phyloP scores from a whole-genome alignment of 805 yeast genomes.

The Lipomyces yamadae region DNA sequence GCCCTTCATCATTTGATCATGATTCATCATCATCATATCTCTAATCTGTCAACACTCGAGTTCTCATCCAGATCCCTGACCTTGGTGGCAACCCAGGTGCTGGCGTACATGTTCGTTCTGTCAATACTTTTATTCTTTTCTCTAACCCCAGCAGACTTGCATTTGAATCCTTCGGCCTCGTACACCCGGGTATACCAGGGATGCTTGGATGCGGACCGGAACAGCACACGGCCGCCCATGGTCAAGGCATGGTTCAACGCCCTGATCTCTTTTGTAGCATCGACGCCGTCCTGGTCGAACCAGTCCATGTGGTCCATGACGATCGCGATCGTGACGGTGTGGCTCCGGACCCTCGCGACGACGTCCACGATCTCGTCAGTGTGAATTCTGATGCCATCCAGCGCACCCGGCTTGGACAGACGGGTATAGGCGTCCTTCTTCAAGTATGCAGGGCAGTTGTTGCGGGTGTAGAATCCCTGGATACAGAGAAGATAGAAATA shows the following conservation, averaged over 20 bases:
- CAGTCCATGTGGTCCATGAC: conserved; percentile 95
- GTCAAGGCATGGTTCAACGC: conserved; percentile 67
- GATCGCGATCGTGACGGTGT: conserved; percentile 73
- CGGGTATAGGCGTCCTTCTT: conserved; percentile 61
- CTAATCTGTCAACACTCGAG: conserved; percentile 18
- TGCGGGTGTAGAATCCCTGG: conserved; percentile 61
- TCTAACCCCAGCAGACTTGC: conserved; percentile 73
- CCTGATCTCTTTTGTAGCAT: conserved; percentile 67
- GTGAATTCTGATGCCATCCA: conserved; percentile 74
- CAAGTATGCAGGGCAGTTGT: conserved; percentile 78
- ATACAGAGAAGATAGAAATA: conserved; percentile 76
- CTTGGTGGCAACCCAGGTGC: conserved; percentile 67
- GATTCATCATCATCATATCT: not conserved
- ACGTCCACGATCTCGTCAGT: conserved; percentile 81
- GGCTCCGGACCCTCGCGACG: conserved; percentile 63
- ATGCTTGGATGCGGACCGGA: conserved; percentile 70
- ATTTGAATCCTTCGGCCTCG: conserved; percentile 67
- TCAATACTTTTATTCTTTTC: conserved; percentile 68
- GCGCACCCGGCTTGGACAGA: conserved; percentile 56
- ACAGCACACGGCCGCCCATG: conserved; percentile 72
- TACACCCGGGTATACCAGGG: conserved; percentile 82
- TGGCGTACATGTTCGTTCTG: conserved; percentile 85
- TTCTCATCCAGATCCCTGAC: conserved; percentile 28
- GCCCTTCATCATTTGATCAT: too few relatives aligned
- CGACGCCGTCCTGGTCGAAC: conserved; percentile 70